These are phyloP conservation scores for Pestalotiopsis sp. DNA, from an alignment of 2,329 filamentous ascomycete genomes.

Conservation along the genomic window DNA sequence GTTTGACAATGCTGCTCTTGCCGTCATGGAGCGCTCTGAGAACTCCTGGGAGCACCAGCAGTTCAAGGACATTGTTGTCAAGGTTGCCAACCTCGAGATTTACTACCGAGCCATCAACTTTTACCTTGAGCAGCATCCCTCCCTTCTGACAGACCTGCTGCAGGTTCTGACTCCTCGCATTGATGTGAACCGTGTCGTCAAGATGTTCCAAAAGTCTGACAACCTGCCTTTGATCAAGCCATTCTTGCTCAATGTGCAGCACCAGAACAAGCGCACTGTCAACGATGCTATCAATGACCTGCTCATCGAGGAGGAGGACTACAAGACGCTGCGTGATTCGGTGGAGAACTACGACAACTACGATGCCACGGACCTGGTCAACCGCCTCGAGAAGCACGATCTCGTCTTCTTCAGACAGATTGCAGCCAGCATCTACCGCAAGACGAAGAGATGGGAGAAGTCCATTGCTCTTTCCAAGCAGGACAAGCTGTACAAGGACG, in stretches of 20 bases:
- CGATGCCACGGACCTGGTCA: constrained; percentile 88
- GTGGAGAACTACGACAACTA: constrained; percentile 99
- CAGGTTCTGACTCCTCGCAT: constrained; percentile 90
- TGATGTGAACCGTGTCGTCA: constrained; percentile 98
- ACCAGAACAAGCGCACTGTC: constrained; percentile 96
- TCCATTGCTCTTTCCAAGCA: constrained; percentile 97
- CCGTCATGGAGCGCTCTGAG: constrained; percentile 96
- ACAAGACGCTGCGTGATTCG: constrained; percentile 97
- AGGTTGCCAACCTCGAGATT: constrained; percentile 97
- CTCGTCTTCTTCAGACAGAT: constrained; percentile 99
- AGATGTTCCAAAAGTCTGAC: constrained; percentile 98
- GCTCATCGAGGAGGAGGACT: constrained; percentile 97
- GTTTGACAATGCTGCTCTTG: constrained; percentile 93
- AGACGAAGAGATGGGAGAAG: constrained; percentile 99
- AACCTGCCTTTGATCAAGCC: constrained; percentile 98
- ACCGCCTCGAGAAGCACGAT: constrained; percentile 94
- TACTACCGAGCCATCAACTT: constrained; percentile 98
- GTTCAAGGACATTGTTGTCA: constrained; percentile 98
- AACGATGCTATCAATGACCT: constrained; percentile 98
- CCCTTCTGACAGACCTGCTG: constrained; percentile 91
- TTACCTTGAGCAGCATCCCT: constrained; percentile 95
- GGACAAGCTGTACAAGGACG: constrained; percentile 99
- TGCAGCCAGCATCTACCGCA: constrained; percentile 96
- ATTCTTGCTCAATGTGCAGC: constrained; percentile 94
- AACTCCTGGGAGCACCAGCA: constrained; percentile 99